Conservation (phyloP, 2,329 filamentous ascomycete genomes). For the Alternaria sp. region DNA sequence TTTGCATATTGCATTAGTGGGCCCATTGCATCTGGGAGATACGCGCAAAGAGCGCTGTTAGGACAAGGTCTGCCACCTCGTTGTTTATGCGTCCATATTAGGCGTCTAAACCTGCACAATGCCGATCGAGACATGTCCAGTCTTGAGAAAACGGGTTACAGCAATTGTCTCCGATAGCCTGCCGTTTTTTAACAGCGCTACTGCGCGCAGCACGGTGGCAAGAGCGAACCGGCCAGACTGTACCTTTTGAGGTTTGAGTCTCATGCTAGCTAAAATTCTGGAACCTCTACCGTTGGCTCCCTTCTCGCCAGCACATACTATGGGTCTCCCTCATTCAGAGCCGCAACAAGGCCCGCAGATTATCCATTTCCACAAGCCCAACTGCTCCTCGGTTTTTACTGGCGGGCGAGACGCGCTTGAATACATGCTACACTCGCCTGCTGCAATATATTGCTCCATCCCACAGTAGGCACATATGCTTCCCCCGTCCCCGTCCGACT, state of each 20-base stretch:
- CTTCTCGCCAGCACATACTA: slow-evolving; percentile 86
- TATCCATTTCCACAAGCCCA: slow-evolving; percentile 50
- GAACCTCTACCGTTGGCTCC: slow-evolving; percentile 43
- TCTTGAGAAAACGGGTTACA: slow-evolving; percentile 46
- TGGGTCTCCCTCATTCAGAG: slow-evolving; percentile 57
- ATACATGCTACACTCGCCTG: slow-evolving; percentile 52
- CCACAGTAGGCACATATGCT: slow-evolving; percentile 51
- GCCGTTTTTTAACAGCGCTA: slow-evolving; percentile 48
- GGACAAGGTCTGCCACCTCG: slow-evolving; percentile 41
- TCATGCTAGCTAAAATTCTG: slow-evolving; percentile 51
- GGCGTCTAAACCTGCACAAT: slow-evolving; percentile 37
- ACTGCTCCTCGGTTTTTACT: slow-evolving; percentile 62
- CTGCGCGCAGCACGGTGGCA: slow-evolving; percentile 49
- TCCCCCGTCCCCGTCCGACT: slow-evolving; percentile 44
- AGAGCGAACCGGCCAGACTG: slow-evolving; percentile 51
- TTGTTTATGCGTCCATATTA: slow-evolving; percentile 46
- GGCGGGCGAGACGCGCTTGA: slow-evolving; percentile 57
- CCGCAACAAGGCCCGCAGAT: slow-evolving; percentile 54
- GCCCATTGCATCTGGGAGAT: slow-evolving; percentile 39
- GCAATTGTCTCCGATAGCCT: slow-evolving; percentile 44
- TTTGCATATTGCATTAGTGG: slow-evolving; percentile 48
- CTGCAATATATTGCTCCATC: slow-evolving; percentile 54
- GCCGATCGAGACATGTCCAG: slow-evolving; percentile 48
- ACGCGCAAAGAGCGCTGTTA: slow-evolving; percentile 31
- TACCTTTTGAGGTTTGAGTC: slow-evolving; percentile 49